Evolutionary conservation across 2,329 filamentous ascomycete genomes (phyloP), one percentile per base, ranked within the genome.

Genomic region (Teratosphaeria gauchensis): DNA sequence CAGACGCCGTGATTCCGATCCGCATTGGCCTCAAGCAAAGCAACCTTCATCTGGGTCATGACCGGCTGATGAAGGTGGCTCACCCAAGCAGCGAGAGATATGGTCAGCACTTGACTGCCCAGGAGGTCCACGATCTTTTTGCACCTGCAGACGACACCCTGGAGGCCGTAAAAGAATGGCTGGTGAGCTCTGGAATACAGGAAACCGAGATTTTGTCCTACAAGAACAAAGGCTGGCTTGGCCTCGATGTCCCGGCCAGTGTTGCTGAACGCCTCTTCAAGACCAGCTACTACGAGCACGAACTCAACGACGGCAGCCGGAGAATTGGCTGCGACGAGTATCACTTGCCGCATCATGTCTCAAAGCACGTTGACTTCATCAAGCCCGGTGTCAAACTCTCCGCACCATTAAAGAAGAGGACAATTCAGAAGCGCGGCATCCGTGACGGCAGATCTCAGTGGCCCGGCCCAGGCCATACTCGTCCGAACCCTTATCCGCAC

Each of bases 311-410:
- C 11, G 63, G 66, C 31, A 64, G 67, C 1, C 68, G 71, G 28
- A 38, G 33, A 16, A 66, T 78, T 32, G 74, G 73, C 16, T 76
- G 74, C 58, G 70, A 75, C 61, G 67, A 74, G 64, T 78, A 72
- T 63, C 69, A 63, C 42, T 51, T 73, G 12, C 71, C 64, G 42
- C 69, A 72, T 24, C 66, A 76, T 46, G 65, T 83, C 16, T 73
- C 72, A 28, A 62, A 72, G 7, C 79, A 82, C 59, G 73, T 83
- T 53, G 81, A 83, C 70, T 83, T 81, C 65, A 76, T 84, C 42
- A 82, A 76, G 0, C 81, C 80, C 0, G 80, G 80, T 8, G 77
- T 81, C 60, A 79, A 77, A 60, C 72, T 83, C 28, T 64, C 64
- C n/a, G 58, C 63, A 21, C 55, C 56, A 16, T 42, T 59, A 57